Evolutionary conservation across 2,329 filamentous ascomycete species (phyloP).

Genomic region (Aspergillus ochraceoroseus): DNA sequence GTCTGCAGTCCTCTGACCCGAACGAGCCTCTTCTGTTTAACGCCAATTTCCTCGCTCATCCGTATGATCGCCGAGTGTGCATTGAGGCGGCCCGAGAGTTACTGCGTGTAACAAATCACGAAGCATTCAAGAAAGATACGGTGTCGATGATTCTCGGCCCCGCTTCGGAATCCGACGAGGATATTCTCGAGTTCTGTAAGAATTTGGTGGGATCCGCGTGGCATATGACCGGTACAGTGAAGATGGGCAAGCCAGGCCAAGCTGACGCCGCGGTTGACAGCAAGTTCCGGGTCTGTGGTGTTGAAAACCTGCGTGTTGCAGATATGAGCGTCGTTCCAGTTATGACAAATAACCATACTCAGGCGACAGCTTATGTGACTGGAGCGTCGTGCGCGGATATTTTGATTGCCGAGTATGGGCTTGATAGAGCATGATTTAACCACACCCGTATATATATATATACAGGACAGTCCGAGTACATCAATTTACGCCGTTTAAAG

Average conservation of each 20-base stretch:
- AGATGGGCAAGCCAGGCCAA: slow-evolving; percentile 51
- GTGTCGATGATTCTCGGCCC: slow-evolving; percentile 44
- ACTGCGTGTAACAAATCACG: slow-evolving; percentile 42
- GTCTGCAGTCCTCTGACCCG: slow-evolving; percentile 51
- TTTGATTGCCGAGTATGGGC: slow-evolving; percentile 44
- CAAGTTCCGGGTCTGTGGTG: slow-evolving; percentile 37
- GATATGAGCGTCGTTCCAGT: slow-evolving; percentile 45
- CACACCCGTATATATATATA: too few species aligned
- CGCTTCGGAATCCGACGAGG: slow-evolving; percentile 49
- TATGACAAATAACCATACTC: slow-evolving; percentile 48
- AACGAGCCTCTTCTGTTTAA: slow-evolving; percentile 50
- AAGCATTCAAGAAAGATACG: slow-evolving; percentile 45
- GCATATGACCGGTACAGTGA: slow-evolving; percentile 55
- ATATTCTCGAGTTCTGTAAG: slow-evolving; percentile 47
- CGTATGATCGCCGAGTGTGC: slow-evolving; percentile 52
- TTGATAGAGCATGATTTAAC: slow-evolving; percentile 27
- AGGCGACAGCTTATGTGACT: slow-evolving; percentile 52
- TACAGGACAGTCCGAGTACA: too few species aligned
- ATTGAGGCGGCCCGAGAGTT: slow-evolving; percentile 49
- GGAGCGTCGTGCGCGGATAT: slow-evolving; percentile 52
- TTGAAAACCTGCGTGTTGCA: slow-evolving; percentile 39
- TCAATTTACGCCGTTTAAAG: too few species aligned
- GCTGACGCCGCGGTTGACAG: slow-evolving; percentile 48
- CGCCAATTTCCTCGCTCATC: slow-evolving; percentile 50
- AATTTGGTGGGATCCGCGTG: slow-evolving; percentile 47